Evolutionary conservation across 805 yeast genomes (phyloP).

Genomic region (Hanseniaspora valbyensis): DNA sequence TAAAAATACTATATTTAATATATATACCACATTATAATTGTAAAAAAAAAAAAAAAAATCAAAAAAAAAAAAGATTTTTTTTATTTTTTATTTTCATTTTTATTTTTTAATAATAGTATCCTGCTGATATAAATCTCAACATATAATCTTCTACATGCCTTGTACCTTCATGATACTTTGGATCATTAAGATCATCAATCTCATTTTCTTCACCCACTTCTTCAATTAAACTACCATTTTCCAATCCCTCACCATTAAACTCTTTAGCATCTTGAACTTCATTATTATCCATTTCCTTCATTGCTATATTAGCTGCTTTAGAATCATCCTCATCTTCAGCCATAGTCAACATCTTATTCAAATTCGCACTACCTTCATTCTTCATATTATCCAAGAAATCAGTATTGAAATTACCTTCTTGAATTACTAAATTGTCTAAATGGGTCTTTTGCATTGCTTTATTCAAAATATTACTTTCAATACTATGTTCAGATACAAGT

Average conservation of each 20-base stretch:
- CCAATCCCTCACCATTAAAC: conserved; percentile 5
- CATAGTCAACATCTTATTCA: conserved; percentile 63
- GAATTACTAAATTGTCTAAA: conserved; percentile 87
- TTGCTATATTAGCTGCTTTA: conserved; percentile 78
- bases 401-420: conserved; percentile 96
- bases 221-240: conserved; percentile 19
- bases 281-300: conserved; percentile 82
- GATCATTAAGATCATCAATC: conserved; percentile 18
- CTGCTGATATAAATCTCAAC: conserved; percentile 82
- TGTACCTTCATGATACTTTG: conserved; percentile 38
- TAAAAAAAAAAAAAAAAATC: background rate
- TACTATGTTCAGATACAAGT: conserved; percentile 89
- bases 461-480: conserved; percentile 84
- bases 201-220: conserved; percentile 15
- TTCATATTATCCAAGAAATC: conserved; percentile 86
- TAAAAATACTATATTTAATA: no score
- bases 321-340: conserved; percentile 93
- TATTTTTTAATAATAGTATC: conserved; percentile 30
- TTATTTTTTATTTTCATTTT: no score
- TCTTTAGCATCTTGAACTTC: conserved; percentile 34
- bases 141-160: conserved; percentile 93
- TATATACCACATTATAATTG: background rate
- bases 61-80: background rate
- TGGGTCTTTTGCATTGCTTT: conserved; percentile 93
- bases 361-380: conserved; percentile 50